Base-by-base conservation (phyloP, 2,329 filamentous ascomycete species). In the Bipolaris gigantea region DNA sequence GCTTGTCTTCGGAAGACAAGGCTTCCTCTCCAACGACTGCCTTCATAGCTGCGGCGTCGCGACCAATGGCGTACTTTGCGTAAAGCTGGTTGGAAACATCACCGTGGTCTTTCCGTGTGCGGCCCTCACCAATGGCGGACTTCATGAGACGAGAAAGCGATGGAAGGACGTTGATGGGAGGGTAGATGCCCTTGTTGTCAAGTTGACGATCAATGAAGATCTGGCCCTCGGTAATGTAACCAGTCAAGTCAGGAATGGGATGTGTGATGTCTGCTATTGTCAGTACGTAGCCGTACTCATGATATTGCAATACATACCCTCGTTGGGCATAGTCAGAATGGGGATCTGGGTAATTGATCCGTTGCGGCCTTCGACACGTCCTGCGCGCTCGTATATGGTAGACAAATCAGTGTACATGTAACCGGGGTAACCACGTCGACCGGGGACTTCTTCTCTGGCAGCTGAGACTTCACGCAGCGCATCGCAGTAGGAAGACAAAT, bases 321-420 rank as follows among this genome's bases (percentile, higher is more conserved):
- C 93, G 85, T 99, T 99, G 71, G 94, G 94, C 94, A 99, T 99
- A 66, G 94, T 97, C 79, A 99, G 78, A 75, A 99, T 99, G 56
- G 94, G 94, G 70, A 99, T 97, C 80, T 99, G 94, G 18, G 95
- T 99, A 70, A 99, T 99, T 69, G 94, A 99, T 57, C 95, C 94
- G 72, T 97, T 97, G 68, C 95, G 90, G 67, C 95, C 95, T 72
- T 91, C 83, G 46, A 99, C 94, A 89, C 94, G 94, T 73, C 94
- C 94, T 67, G 94, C 94, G 81, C 94, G 92, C 80, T 99, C 94
- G 83, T 99, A 99, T 71, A 99, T 97, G 73, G 94, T 99, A 56
- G 94, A 97, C 87, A 99, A 89, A 86, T 99, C 95, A 66, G 94
- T 99, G 83, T 99, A 99, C 94, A 99, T 99, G 85, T 99, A 99